Base-by-base conservation (phyloP, 805 yeast species). In the Metschnikowia shivogae region DNA sequence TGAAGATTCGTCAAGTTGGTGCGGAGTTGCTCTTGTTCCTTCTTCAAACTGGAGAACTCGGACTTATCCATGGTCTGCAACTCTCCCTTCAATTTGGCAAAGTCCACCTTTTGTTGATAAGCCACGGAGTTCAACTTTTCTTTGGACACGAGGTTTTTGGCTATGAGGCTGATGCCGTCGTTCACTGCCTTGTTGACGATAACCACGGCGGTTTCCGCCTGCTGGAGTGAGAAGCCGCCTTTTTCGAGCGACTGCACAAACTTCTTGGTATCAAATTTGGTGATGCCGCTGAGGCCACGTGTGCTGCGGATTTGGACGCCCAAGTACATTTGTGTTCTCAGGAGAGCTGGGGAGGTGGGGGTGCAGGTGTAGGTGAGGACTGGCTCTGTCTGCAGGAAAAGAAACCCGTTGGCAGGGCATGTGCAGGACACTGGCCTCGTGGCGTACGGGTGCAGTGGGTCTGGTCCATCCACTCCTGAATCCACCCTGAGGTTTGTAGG, bases 21-120 rank as follows among this genome's bases (percentile, higher is more conserved):
- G 43, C 84, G 75, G 30, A 93, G 73, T 43, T 89, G 75, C 56
- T 92, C 98, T 59, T 87, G 92, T 61, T 93, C 97, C 58, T 84
- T 86, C 57, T 84, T 82, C 48, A 92, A 76, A 42, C 81, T 80
- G 47, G 86, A 82, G 59, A 87, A 86, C 58, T 93, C 98, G 24
- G 89, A 77, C 60, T 82, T 81, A 67, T 93, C 98, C 64, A 88
- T 79, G 40, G 89, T 82, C 56, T 89, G 90, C 34, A 93, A 74
- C 62, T 92, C 98, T 28, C 96, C 95, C 59, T 90, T 84, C 48
- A 93, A 76, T 60, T 92, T 92, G 32, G 97, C 93, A 73, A 93
- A 92, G 61, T 93, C 98, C 28, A 93, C 97, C 56, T 92, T 88
- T 58, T 93, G 98, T 62, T 92, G 96, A 64, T 93, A 93, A 3